phyloP scores from a whole-genome alignment of 2,329 filamentous ascomycete species.

The Nannizziopsis barbatae region DNA sequence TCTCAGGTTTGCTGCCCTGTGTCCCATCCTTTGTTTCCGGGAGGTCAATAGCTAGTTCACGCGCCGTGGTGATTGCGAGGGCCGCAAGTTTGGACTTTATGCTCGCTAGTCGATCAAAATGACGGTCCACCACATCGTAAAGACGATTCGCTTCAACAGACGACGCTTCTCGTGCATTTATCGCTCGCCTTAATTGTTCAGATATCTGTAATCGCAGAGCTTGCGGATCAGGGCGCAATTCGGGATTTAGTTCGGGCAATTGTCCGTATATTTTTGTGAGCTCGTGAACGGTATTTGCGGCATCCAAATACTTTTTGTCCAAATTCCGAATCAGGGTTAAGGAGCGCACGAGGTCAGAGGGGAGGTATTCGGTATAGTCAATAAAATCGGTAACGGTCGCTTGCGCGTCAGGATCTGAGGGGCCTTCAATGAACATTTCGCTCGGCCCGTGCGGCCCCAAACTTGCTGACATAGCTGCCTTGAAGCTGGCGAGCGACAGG shows the following conservation, averaged over 20 bases:
- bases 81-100: conserved; percentile 53
- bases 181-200: conserved; percentile 42
- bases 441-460: conserved; percentile 29
- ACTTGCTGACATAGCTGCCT: conserved; percentile 30
- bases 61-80: conserved; percentile 44
- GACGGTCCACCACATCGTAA: conserved; percentile 47
- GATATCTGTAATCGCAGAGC: conserved; percentile 47
- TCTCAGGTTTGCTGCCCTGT: conserved; percentile 28
- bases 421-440: conserved; percentile 37
- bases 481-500: not conserved
- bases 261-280: conserved; percentile 35
- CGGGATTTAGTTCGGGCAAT: conserved; percentile 41
- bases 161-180: conserved; percentile 45
- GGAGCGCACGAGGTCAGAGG: conserved; percentile 52
- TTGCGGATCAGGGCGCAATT: conserved; percentile 42
- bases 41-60: conserved; percentile 4
- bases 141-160: conserved; percentile 47
- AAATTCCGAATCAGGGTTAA: conserved; percentile 48
- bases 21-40: conserved; percentile 24
- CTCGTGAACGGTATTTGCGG: conserved; percentile 33
- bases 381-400: conserved; percentile 57
- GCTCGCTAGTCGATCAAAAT: conserved; percentile 46
- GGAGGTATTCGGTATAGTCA: conserved; percentile 59
- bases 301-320: conserved; percentile 36
- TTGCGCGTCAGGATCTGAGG: conserved; percentile 53